Evolutionary conservation across 2,329 filamentous ascomycete genomes (phyloP).

Genomic region (Meredithiella fracta): DNA sequence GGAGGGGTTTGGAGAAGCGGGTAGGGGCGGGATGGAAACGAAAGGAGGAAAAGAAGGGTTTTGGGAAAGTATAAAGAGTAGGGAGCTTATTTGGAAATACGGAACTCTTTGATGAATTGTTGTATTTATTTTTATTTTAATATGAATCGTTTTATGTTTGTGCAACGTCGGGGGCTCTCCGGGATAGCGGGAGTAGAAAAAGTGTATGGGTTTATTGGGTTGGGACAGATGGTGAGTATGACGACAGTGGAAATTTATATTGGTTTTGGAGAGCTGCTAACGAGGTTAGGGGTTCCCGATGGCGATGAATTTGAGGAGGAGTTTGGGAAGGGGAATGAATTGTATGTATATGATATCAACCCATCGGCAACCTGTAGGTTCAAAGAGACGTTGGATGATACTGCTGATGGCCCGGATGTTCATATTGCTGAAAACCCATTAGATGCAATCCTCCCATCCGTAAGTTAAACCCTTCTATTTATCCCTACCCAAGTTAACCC

Average conservation of each 20-base stretch:
- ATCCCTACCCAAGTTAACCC: not conserved
- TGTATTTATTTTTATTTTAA: too few relatives aligned
- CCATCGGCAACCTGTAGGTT: constrained; percentile 30
- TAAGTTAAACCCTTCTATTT: too few relatives aligned
- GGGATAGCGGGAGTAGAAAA: not conserved
- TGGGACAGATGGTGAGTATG: constrained; percentile 41
- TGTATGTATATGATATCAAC: constrained; percentile 43
- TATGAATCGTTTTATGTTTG: too few relatives aligned
- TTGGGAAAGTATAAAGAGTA: too few relatives aligned
- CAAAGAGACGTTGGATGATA: constrained; percentile 26
- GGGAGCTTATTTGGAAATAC: too few relatives aligned
- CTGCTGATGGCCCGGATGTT: constrained; percentile 29
- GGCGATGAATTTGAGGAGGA: constrained; percentile 44
- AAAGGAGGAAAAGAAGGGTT: too few relatives aligned
- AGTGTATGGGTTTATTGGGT: constrained; percentile 39
- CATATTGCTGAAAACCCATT: constrained; percentile 22
- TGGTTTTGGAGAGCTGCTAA: not conserved
- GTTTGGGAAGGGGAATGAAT: constrained; percentile 33
- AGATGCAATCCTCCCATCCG: constrained; percentile 35
- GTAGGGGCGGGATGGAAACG: too few relatives aligned
- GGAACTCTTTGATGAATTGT: too few relatives aligned
- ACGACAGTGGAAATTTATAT: not conserved
- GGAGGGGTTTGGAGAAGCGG: too few relatives aligned
- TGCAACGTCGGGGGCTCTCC: not conserved
- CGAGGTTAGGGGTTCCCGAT: constrained; percentile 39